Percentiles rank a stretch among this genome's conserved stretches.
Evolutionary conservation across 345 rosid species (phyloP).

Genomic region (Eucalyptus tenuipes): DNA sequence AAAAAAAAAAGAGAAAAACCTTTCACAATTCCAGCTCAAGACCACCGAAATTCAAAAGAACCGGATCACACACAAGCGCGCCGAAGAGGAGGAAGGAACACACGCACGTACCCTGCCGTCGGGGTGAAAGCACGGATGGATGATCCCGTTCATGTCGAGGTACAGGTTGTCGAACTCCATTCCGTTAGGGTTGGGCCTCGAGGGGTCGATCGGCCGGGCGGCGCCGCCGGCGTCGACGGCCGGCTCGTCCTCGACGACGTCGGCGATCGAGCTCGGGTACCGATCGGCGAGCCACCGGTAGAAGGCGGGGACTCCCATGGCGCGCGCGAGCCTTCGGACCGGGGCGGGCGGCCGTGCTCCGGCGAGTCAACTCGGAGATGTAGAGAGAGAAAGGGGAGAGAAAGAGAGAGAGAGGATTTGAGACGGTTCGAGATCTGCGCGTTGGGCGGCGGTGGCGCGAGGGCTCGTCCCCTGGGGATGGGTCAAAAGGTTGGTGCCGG

Average conservation of each 20-base stretch:
- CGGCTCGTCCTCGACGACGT: conserved; percentile 78
- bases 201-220: conserved; percentile 37
- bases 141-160: conserved; percentile 90
- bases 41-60: neutral
- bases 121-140: conserved; percentile 97
- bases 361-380: neutral
- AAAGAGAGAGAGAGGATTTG: neutral
- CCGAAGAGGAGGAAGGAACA: neutral
- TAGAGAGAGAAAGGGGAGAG: neutral
- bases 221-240: conserved; percentile 21
- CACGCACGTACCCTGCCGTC: conserved; percentile 63
- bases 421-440: neutral
- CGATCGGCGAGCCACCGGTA: conserved; percentile 97
- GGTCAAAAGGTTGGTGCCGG: neutral
- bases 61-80: neutral
- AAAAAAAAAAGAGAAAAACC: neutral
- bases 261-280: conserved; percentile 65
- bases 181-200: conserved; percentile 89
- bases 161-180: conserved; percentile 82
- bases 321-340: neutral
- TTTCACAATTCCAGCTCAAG: neutral
- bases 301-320: conserved; percentile 97
- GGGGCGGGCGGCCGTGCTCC: neutral
- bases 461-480: neutral
- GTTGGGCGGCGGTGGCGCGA: neutral